Evolutionary conservation across 805 yeast genomes (phyloP).

Genomic region (Isabelozyma rhagii): DNA sequence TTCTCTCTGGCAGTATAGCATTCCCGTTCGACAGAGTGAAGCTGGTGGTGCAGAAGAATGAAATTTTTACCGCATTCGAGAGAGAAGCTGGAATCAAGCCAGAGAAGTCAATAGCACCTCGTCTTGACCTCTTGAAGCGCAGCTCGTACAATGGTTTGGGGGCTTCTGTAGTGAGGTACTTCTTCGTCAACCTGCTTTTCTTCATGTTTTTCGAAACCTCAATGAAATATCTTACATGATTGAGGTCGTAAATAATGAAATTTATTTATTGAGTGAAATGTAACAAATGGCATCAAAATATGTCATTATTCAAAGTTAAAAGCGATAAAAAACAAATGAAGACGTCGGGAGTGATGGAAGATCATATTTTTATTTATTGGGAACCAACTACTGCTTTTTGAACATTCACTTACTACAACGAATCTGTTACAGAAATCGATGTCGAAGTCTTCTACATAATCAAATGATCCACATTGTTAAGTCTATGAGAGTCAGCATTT

Average conservation of each 20-base stretch:
- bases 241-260: neutral
- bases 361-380: no score
- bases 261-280: no score
- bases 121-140: conserved; percentile 16
- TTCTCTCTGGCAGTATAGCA: conserved; percentile 61
- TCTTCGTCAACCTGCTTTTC: conserved; percentile 63
- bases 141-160: conserved; percentile 61
- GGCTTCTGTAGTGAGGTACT: conserved; percentile 61
- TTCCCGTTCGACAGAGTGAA: conserved; percentile 75
- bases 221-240: neutral
- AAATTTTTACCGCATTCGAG: conserved; percentile 55
- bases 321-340: no score
- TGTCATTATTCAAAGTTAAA: no score
- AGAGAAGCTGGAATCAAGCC: conserved; percentile 38
- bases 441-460: no score
- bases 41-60: conserved; percentile 62
- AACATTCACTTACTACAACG: no score
- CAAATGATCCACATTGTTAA: no score
- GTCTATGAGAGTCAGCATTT: no score
- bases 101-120: conserved; percentile 21
- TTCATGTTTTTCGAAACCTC: conserved; percentile 57
- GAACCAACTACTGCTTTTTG: no score
- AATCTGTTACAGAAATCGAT: no score
- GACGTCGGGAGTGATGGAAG: no score
- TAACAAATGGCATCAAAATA: no score